Base-by-base conservation (phyloP, 2,329 filamentous ascomycete genomes). In the Dryadomyces quercus-mongolicae region DNA sequence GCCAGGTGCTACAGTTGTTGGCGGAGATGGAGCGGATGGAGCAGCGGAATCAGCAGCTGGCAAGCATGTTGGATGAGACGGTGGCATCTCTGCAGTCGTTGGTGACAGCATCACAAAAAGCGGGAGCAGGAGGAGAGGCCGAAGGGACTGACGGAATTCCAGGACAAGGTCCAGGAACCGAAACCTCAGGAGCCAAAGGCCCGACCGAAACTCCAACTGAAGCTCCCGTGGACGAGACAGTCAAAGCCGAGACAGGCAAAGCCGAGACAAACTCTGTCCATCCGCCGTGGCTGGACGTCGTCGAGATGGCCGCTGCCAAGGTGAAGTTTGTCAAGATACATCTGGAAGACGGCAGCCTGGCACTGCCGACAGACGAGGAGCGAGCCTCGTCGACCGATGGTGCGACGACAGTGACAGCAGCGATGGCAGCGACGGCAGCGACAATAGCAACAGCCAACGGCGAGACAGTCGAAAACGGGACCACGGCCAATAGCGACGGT, bases 61-160 rank as follows among this genome's bases (percentile, higher is more conserved):
- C 85, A 1, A 69, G 72, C 34, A 81, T 91, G 75, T 75, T 92
- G 10, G 80, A 84, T 53, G 79, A 81, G 57, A 81, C 83, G 1
- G 76, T 88, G 21, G 68, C 74, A 1, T 78, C 78, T 49, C 73
- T 92, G 1, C 83, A 81, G 70, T 70, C 75, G 1, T 70, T 83
- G 51, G 81, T 83, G 42, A 70, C 73, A 42, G 72, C 73, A n/a
- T 15, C 31, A 22, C 10, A 3, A 18, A 7, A 2, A 67, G 67
- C 44, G 54, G 36, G 25, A 40, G 38, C 18, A 45, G 9, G 16
- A 45, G 18, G 3, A 51, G 18, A 12, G 43, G 5, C 43, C 15
- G 40, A 31, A 31, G 25, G 25, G 25, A 31, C 25, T 31, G 25
- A 31, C 4, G 25, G 25, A 31, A 31, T 8, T 31, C 4, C 4